These are phyloP conservation scores for Yarrowia divulgata DNA, from an alignment of 805 yeast species.

Conservation along the genomic window DNA sequence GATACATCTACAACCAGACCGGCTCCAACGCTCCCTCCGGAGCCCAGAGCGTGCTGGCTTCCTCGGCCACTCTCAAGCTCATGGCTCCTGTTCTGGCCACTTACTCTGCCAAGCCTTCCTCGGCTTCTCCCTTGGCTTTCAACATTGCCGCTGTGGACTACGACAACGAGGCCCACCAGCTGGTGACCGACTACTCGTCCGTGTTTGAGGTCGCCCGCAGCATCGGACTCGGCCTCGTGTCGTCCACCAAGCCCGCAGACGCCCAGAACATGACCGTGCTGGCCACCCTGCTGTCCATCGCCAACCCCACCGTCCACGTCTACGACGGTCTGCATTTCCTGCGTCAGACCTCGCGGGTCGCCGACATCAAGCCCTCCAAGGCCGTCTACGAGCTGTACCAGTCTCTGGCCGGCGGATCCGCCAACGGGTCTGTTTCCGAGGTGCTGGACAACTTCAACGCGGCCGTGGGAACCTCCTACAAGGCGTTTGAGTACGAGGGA, in stretches of 20 bases:
- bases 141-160: constrained; percentile 81
- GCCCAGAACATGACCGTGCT: constrained; percentile 72
- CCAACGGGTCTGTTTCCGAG: neutral
- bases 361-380: constrained; percentile 45
- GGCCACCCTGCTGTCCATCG: constrained; percentile 65
- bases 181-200: constrained; percentile 69
- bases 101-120: constrained; percentile 45
- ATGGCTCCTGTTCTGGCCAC: constrained; percentile 67
- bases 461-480: constrained; percentile 60
- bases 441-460: constrained; percentile 58
- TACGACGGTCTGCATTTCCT: constrained; percentile 80
- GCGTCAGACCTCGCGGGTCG: constrained; percentile 55
- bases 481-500: constrained; percentile 77
- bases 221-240: constrained; percentile 70
- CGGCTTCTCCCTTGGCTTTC: constrained; percentile 63
- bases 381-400: constrained; percentile 29
- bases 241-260: constrained; percentile 69
- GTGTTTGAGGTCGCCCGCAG: constrained; percentile 68
- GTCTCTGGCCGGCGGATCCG: constrained; percentile 1
- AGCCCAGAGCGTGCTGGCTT: constrained; percentile 58
- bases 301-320: constrained; percentile 69
- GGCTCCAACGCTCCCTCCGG: constrained; percentile 30
- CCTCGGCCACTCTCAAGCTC: constrained; percentile 70
- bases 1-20: constrained; percentile 58
- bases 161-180: constrained; percentile 54